Evolutionary conservation across 2,329 filamentous ascomycete species (phyloP).

Genomic region (Pochonia chlamydosporia): DNA sequence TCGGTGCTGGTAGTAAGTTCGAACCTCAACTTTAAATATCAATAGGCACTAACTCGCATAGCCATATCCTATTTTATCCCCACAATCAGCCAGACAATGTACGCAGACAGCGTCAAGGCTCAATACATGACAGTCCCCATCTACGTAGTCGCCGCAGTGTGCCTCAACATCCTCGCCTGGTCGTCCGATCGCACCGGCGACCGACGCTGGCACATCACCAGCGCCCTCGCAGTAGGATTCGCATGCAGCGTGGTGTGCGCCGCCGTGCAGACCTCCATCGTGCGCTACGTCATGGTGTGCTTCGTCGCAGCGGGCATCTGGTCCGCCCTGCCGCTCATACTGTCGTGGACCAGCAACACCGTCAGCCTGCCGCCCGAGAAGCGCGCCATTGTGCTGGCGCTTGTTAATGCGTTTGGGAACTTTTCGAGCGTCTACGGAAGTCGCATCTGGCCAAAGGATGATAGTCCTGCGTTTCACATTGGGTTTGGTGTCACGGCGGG

Average conservation of each 20-base stretch:
- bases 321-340: slow-evolving; percentile 8
- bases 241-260: slow-evolving; percentile 14
- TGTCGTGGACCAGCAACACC: slow-evolving; percentile 22
- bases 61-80: slow-evolving; percentile 49
- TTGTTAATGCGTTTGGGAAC: slow-evolving; percentile 26
- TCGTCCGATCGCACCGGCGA: slow-evolving; percentile 15
- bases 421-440: slow-evolving; percentile 25
- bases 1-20: slow-evolving; percentile 32
- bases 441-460: slow-evolving; percentile 21
- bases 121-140: slow-evolving; percentile 39
- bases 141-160: slow-evolving; percentile 5
- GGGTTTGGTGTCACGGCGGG: slow-evolving; percentile 23
- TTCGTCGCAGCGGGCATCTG: slow-evolving; percentile 7
- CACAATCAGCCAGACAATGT: slow-evolving; percentile 41
- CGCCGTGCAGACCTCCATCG: slow-evolving; percentile 14
- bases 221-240: slow-evolving; percentile 15
- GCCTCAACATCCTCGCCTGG: slow-evolving; percentile 18
- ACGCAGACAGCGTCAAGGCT: slow-evolving; percentile 36
- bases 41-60: neutral
- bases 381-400: slow-evolving; percentile 24
- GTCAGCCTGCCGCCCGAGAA: slow-evolving; percentile 22
- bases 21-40: neutral
- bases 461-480: slow-evolving; percentile 19
- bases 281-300: slow-evolving; percentile 21
- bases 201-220: slow-evolving; percentile 16